Conservation (phyloP, 1,284 basidiomycete genomes). For the Tylopilus orsonianus region DNA sequence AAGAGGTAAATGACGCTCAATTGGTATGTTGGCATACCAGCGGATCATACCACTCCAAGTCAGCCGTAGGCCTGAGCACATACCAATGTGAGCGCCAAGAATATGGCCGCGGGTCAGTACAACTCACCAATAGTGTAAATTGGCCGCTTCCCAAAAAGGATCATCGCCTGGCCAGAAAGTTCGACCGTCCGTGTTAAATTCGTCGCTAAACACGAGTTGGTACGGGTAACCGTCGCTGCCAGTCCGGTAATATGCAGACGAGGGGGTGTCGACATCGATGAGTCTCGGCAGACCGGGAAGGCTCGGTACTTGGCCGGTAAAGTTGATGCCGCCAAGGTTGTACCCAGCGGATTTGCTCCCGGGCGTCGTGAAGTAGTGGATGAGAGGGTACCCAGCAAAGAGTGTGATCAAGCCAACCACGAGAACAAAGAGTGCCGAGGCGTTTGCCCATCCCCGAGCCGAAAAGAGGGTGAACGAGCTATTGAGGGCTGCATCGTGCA, state of each 20-base stretch:
- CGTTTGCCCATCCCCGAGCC: slow-evolving; percentile 72
- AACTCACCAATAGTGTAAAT: slow-evolving; percentile 69
- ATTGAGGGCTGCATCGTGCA: slow-evolving; percentile 56
- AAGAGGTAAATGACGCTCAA: neutral
- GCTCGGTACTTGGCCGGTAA: slow-evolving; percentile 66
- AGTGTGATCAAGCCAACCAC: slow-evolving; percentile 61
- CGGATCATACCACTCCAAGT: slow-evolving; percentile 86
- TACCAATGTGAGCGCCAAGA: slow-evolving; percentile 9
- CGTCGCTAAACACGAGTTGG: slow-evolving; percentile 88
- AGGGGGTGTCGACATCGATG: slow-evolving; percentile 72
- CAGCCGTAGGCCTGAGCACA: slow-evolving; percentile 66
- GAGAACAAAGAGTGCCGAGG: slow-evolving; percentile 57
- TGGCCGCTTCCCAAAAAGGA: slow-evolving; percentile 74
- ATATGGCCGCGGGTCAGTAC: neutral
- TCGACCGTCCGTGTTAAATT: slow-evolving; percentile 81
- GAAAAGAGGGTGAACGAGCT: slow-evolving; percentile 65
- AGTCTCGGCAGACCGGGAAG: slow-evolving; percentile 55
- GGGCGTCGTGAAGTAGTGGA: slow-evolving; percentile 48
- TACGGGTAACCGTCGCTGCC: slow-evolving; percentile 76
- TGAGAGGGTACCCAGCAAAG: slow-evolving; percentile 81
- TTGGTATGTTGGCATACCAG: slow-evolving; percentile 40
- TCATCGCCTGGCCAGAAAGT: slow-evolving; percentile 80
- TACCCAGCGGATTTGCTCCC: slow-evolving; percentile 45
- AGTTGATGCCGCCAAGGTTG: slow-evolving; percentile 80
- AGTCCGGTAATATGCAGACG: slow-evolving; percentile 48